Conservation (phyloP, 345 rosid species). For the Lumnitzera littorea region DNA sequence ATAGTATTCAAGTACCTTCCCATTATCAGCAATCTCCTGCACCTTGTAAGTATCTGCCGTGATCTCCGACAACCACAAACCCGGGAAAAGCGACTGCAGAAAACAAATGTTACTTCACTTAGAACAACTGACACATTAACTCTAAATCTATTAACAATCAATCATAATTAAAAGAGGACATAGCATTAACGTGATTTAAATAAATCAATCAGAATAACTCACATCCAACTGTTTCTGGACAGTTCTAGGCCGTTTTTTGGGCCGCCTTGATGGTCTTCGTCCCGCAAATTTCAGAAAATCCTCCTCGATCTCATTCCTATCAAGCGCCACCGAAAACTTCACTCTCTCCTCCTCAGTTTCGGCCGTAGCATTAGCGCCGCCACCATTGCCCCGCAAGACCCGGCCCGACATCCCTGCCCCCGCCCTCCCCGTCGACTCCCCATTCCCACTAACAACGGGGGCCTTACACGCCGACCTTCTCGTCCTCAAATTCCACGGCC, state of each 20-base stretch:
- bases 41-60: slow-evolving; percentile 47
- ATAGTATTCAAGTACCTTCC: slow-evolving; percentile 6
- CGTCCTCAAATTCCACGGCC: slow-evolving; percentile 73
- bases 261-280: slow-evolving; percentile 47
- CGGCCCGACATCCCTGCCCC: slow-evolving; percentile 14
- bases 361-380: background rate
- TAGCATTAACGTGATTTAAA: background rate
- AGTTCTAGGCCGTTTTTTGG: slow-evolving; percentile 54
- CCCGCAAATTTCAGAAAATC: slow-evolving; percentile 47
- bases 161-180: background rate
- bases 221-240: slow-evolving; percentile 68
- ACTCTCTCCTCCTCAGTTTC: slow-evolving; percentile 23
- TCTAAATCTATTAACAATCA: background rate
- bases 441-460: slow-evolving; percentile 4
- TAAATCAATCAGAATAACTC: slow-evolving; percentile 1
- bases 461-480: slow-evolving; percentile 59
- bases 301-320: slow-evolving; percentile 58
- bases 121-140: slow-evolving; percentile 2
- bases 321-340: slow-evolving; percentile 40
- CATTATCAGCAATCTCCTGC: slow-evolving; percentile 43
- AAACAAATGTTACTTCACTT: background rate
- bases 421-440: background rate
- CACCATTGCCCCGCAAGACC: slow-evolving; percentile 5
- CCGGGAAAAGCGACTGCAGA: slow-evolving; percentile 50
- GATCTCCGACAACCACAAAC: slow-evolving; percentile 54